Percentiles rank a stretch among this genome's conserved stretches.
Evolutionary conservation across 2,329 filamentous ascomycete species (phyloP).

Genomic region (Plectosphaerella plurivora): DNA sequence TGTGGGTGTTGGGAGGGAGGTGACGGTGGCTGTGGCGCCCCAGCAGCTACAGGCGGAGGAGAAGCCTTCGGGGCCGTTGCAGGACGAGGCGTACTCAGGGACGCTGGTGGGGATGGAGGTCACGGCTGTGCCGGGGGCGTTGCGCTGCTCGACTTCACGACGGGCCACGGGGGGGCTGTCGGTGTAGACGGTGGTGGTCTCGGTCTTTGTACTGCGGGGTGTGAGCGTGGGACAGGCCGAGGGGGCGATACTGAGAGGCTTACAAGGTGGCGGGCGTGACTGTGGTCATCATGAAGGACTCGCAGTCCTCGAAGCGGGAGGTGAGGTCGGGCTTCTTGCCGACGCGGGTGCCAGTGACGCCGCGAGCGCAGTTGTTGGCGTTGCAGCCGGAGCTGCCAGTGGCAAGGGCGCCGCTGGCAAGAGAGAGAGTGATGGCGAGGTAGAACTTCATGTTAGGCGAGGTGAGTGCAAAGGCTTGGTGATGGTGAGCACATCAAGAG

Average conservation of each 20-base stretch:
- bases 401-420: slow-evolving; percentile 28
- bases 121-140: not conserved
- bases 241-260: not conserved
- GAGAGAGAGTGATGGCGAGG: slow-evolving; percentile 24
- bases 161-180: not conserved
- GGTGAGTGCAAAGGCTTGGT: not conserved
- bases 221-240: not conserved
- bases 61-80: slow-evolving; percentile 25
- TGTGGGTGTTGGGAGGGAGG: slow-evolving; percentile 30
- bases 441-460: slow-evolving; percentile 30
- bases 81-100: slow-evolving; percentile 34
- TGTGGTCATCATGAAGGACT: slow-evolving; percentile 4
- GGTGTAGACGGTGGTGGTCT: slow-evolving; percentile 1
- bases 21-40: slow-evolving; percentile 30
- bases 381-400: slow-evolving; percentile 18
- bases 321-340: slow-evolving; percentile 1
- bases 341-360: slow-evolving; percentile 5
- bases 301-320: not conserved
- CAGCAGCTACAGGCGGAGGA: slow-evolving; percentile 39
- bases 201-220: slow-evolving; percentile 3
- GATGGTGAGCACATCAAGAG: not conserved
- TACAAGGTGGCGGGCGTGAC: slow-evolving; percentile 4
- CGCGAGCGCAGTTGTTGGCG: slow-evolving; percentile 8
- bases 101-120: slow-evolving; percentile 20
- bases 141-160: no score